These are phyloP conservation scores for Tetrapisispora pingtungensis DNA, from an alignment of 805 yeast species.

Conservation along the genomic window DNA sequence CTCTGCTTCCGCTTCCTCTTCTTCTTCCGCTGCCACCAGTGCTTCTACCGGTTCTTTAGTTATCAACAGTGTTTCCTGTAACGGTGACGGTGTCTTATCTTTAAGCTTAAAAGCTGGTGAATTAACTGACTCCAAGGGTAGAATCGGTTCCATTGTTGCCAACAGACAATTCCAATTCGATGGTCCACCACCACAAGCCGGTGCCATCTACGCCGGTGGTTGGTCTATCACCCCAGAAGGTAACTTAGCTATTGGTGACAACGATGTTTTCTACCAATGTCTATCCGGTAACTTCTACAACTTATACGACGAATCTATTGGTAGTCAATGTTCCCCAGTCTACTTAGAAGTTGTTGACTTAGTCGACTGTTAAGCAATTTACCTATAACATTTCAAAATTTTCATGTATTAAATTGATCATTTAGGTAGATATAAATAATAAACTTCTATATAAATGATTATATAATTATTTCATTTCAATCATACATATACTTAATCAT, in stretches of 20 bases:
- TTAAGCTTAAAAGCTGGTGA: conserved; percentile 41
- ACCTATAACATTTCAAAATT: not conserved
- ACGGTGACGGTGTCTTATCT: conserved; percentile 34
- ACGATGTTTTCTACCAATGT: conserved; percentile 54
- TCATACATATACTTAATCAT: not conserved
- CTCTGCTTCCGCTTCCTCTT: conserved; percentile 20
- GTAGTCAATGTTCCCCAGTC: conserved; percentile 48
- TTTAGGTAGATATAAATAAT: not conserved
- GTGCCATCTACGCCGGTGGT: conserved; percentile 53
- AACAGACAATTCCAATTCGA: conserved; percentile 72
- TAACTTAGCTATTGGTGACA: conserved; percentile 48
- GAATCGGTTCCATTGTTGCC: conserved; percentile 64
- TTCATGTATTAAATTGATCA: not conserved
- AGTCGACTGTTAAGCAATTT: conserved; percentile 35
- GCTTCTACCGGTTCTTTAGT: conserved; percentile 16
- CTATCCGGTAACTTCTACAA: conserved; percentile 58
- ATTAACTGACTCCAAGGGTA: conserved; percentile 45
- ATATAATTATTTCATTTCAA: not conserved
- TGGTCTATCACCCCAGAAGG: conserved; percentile 49
- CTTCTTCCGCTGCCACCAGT: conserved; percentile 17
- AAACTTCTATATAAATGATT: not conserved
- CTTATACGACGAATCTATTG: conserved; percentile 48
- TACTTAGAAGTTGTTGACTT: conserved; percentile 41
- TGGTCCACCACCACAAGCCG: conserved; percentile 72
- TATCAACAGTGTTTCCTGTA: conserved; percentile 18